Percentiles rank a stretch among this genome's conserved stretches.
These are phyloP conservation scores for Puccinia novopanici DNA, from an alignment of 1,284 basidiomycete species.

Conservation along the genomic window DNA sequence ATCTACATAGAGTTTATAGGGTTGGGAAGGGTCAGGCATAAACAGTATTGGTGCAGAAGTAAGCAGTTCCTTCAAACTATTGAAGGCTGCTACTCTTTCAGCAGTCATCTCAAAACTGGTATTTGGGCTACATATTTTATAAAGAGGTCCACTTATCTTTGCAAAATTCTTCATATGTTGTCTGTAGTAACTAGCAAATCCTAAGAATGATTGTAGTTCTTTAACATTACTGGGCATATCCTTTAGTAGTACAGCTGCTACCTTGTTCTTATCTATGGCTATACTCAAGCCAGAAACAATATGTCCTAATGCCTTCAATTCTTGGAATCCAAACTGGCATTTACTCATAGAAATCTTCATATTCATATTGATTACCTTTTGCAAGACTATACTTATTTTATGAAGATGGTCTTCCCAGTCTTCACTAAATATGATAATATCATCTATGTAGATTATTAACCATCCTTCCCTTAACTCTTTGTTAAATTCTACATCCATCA, in stretches of 20 bases:
- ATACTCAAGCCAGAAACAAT: not conserved
- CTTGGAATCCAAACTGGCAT: no score
- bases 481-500: no score
- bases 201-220: constrained; percentile 1
- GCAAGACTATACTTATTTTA: not conserved
- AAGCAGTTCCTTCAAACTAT: not conserved
- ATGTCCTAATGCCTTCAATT: no score
- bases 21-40: not conserved
- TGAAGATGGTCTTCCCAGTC: constrained; percentile 19
- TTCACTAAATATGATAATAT: constrained; percentile 21
- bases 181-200: not conserved
- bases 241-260: constrained; percentile 21
- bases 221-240: not conserved
- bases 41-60: constrained; percentile 8
- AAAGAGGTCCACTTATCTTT: not conserved
- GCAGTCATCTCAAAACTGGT: not conserved
- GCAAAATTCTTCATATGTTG: constrained; percentile 6
- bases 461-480: constrained; percentile 21
- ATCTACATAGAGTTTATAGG: constrained; percentile 19
- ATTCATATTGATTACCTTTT: no score
- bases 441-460: constrained; percentile 39
- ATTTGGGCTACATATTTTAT: constrained; percentile 3
- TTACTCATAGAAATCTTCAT: no score
- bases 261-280: constrained; percentile 15
- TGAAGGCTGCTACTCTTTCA: not conserved